A percentile compares a stretch with the other conserved stretches of the same genome.
Conservation (phyloP, 2,329 filamentous ascomycete species). For the Leptosphaerulina australis region DNA sequence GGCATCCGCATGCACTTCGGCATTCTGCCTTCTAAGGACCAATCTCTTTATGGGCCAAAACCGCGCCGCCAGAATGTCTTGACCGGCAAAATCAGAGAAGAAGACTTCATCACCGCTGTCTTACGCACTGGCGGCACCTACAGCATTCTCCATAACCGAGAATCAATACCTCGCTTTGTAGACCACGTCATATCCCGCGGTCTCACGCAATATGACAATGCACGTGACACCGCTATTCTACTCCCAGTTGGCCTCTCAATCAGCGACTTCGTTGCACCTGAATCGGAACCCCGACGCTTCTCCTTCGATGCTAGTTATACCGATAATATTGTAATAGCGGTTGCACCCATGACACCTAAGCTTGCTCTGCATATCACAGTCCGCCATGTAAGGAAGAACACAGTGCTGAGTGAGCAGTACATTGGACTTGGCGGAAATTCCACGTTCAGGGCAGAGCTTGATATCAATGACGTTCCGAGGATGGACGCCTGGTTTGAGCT, state of each 20-base stretch:
- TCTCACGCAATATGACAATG: conserved; percentile 32
- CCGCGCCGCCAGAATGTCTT: not conserved
- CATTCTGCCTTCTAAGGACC: conserved; percentile 18
- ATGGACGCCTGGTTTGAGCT: conserved; percentile 35
- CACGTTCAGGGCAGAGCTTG: conserved; percentile 24
- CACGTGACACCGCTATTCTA: conserved; percentile 28
- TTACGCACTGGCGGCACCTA: conserved; percentile 32
- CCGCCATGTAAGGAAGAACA: conserved; percentile 27
- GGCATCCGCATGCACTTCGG: conserved; percentile 31
- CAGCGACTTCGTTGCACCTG: conserved; percentile 26
- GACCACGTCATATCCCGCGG: conserved; percentile 29
- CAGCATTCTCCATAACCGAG: conserved; percentile 23
- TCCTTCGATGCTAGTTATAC: conserved; percentile 27
- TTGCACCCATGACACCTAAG: conserved; percentile 23
- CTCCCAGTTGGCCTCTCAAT: conserved; percentile 27
- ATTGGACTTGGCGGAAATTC: conserved; percentile 26
- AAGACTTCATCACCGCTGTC: conserved; percentile 31
- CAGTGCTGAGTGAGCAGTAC: conserved; percentile 22
- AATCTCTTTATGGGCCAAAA: not conserved
- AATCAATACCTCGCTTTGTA: conserved; percentile 23
- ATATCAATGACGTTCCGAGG: conserved; percentile 26
- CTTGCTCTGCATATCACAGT: conserved; percentile 23
- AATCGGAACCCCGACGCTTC: conserved; percentile 26
- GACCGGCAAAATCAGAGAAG: conserved; percentile 10
- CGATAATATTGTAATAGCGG: conserved; percentile 23